A percentile compares a stretch with the other conserved stretches of the same genome.
Evolutionary conservation across 345 rosid genomes (phyloP).

Genomic region (Brassica rapa): DNA sequence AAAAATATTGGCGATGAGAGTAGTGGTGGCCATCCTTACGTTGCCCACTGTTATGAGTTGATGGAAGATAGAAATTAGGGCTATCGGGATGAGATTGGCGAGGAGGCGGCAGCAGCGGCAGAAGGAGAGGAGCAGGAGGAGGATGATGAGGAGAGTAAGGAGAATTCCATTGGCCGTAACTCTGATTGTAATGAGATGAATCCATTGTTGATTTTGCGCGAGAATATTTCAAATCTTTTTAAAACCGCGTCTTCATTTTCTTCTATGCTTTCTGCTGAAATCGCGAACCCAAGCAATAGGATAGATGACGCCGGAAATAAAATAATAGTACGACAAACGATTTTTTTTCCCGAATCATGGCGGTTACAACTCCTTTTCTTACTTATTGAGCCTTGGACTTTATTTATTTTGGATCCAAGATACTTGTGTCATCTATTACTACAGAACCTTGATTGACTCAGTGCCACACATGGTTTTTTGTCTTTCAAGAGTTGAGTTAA

Average conservation of each 20-base stretch:
- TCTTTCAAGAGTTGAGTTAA: not conserved
- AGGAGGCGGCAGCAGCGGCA: constrained; percentile 28
- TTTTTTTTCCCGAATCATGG: not conserved
- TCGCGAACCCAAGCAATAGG: constrained; percentile 10
- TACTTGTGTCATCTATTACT: not conserved
- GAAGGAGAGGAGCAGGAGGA: constrained; percentile 30
- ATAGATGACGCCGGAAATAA: constrained; percentile 18
- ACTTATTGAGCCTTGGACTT: not conserved
- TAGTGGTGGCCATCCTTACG: constrained; percentile 25
- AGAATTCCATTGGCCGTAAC: constrained; percentile 48
- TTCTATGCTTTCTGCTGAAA: constrained; percentile 4
- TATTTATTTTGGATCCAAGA: not conserved
- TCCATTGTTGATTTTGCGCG: constrained; percentile 43
- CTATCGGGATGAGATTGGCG: constrained; percentile 34
- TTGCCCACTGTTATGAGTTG: constrained; percentile 14
- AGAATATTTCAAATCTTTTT: constrained; percentile 2
- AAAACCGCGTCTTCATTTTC: constrained; percentile 13
- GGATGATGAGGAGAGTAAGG: constrained; percentile 43
- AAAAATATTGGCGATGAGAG: constrained; percentile 40
- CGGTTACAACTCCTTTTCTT: not conserved
- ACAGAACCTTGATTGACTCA: constrained; percentile 4
- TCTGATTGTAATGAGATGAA: constrained; percentile 47
- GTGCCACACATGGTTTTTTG: constrained; percentile 1
- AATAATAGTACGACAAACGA: not conserved
- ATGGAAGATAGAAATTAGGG: constrained; percentile 31